Percentiles rank a stretch among this genome's conserved stretches.
Evolutionary conservation across 768 basidiomycete genomes (phyloP).

Genomic region (Tubosaeta brunneosetosa): DNA sequence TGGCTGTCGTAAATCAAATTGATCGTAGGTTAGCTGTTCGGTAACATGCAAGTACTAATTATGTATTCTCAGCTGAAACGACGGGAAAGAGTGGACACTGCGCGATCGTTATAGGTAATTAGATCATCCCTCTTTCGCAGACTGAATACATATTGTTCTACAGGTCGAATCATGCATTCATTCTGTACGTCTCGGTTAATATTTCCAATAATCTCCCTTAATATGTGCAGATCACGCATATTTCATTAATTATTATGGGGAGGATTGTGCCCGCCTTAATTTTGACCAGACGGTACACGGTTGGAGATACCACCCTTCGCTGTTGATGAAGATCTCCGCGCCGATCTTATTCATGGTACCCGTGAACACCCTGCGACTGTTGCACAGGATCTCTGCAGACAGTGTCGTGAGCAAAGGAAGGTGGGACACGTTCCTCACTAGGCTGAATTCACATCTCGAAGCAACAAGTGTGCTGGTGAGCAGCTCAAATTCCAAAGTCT

Average conservation of each 20-base stretch:
- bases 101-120: conserved; percentile 20
- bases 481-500: background rate
- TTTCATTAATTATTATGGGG: conserved; percentile 42
- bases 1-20: conserved; percentile 25
- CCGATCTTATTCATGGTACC: conserved; percentile 49
- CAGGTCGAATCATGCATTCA: conserved; percentile 30
- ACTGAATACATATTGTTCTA: conserved; percentile 4
- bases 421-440: conserved; percentile 44
- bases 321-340: conserved; percentile 35
- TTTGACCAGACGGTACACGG: conserved; percentile 31
- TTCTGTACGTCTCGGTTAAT: conserved; percentile 19
- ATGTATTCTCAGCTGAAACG: conserved; percentile 9
- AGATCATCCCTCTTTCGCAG: background rate
- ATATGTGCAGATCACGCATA: conserved; percentile 26
- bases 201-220: background rate
- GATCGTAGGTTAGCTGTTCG: conserved; percentile 13
- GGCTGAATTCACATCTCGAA: conserved; percentile 46
- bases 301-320: conserved; percentile 29
- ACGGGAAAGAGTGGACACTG: conserved; percentile 10
- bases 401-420: conserved; percentile 34
- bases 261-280: conserved; percentile 39
- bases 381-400: conserved; percentile 51
- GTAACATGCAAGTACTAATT: background rate
- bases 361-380: conserved; percentile 37
- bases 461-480: conserved; percentile 52